Conservation (phyloP, 495 filamentous ascomycete genomes). For the Clohesyomyces aquaticus region DNA sequence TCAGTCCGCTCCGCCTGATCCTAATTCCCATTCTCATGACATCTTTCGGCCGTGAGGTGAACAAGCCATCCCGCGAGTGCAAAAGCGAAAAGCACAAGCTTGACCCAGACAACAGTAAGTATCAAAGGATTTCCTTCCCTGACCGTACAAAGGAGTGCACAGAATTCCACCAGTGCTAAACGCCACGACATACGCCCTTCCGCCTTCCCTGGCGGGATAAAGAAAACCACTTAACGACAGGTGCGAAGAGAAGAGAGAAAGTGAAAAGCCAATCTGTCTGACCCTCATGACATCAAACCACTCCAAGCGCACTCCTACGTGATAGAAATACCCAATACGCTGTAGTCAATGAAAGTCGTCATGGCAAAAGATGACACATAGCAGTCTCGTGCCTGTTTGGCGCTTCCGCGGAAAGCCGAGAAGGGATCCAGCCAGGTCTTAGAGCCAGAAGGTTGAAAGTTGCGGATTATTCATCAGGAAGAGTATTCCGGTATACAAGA, state of each 20-base stretch:
- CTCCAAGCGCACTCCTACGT: no score
- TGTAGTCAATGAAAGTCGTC: conserved; percentile 8
- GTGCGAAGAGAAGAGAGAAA: conserved; percentile 5
- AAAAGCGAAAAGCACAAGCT: no score
- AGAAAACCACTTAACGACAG: conserved; percentile 5
- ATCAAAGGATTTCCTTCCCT: no score
- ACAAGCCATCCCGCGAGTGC: no score
- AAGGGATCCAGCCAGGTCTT: not conserved
- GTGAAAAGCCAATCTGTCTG: not conserved
- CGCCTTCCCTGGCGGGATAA: not conserved
- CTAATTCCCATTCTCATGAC: not conserved
- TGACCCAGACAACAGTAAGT: no score
- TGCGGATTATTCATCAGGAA: not conserved
- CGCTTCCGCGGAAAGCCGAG: not conserved
- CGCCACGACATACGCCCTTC: not conserved
- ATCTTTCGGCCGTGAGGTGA: not conserved
- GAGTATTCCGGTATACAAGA: not conserved
- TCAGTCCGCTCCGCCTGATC: no score
- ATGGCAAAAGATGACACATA: not conserved
- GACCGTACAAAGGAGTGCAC: not conserved
- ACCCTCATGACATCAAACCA: not conserved
- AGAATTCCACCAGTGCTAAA: not conserved
- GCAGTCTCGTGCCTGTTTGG: not conserved
- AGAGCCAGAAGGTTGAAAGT: not conserved
- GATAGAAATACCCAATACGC: not conserved